Conservation (phyloP, 306 rosid genomes). For the Trichosanthes cucumerina region DNA sequence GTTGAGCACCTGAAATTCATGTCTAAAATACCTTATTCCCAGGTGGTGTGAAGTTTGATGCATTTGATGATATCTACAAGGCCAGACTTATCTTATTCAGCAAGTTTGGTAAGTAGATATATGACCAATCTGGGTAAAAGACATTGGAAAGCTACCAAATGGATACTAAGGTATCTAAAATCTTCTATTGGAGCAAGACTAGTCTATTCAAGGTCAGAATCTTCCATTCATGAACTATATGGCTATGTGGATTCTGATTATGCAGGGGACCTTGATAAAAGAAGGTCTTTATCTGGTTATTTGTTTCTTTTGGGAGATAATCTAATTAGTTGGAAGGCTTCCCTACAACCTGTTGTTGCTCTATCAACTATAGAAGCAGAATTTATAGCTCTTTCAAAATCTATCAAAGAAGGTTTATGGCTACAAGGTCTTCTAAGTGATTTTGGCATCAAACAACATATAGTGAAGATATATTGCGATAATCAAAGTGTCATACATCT, state of each 20-base stretch:
- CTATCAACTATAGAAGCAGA: neutral
- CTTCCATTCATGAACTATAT: neutral
- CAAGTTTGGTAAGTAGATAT: neutral
- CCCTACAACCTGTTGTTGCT: neutral
- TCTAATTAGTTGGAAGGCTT: neutral
- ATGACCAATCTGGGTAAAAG: neutral
- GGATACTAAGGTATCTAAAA: neutral
- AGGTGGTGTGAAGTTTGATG: neutral
- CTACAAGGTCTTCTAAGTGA: neutral
- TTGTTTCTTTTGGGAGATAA: neutral
- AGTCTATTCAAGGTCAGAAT: neutral
- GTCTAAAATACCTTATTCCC: neutral
- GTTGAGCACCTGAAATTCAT: fast-evolving
- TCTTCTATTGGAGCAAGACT: neutral
- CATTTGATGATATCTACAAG: neutral
- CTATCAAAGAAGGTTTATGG: neutral
- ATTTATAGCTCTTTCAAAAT: neutral
- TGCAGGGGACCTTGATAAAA: neutral
- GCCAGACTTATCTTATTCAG: neutral
- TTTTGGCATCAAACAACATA: neutral
- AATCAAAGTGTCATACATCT: neutral
- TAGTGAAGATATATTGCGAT: neutral
- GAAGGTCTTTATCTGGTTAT: neutral
- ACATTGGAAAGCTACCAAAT: neutral
- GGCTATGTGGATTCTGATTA: neutral